Evolutionary conservation across 805 yeast species (phyloP).

Genomic region (Ogataea henricii): DNA sequence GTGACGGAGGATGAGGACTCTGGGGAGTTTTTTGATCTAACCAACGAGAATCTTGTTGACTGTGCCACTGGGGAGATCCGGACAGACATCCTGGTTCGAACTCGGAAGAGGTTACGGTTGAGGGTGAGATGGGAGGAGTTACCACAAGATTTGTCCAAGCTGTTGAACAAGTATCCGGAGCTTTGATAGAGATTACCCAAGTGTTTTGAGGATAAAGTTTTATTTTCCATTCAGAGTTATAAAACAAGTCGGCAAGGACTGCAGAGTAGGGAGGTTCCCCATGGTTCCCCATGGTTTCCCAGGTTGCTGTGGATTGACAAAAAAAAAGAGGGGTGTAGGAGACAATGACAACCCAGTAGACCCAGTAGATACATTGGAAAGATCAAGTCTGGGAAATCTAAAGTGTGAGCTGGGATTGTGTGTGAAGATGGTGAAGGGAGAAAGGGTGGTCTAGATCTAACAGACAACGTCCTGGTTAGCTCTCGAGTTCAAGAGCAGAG

Average conservation of each 20-base stretch:
- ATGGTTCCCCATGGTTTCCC: too few relatives aligned
- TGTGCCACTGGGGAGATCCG: slow-evolving; percentile 21
- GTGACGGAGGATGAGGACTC: slow-evolving; percentile 3
- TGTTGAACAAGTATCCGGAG: slow-evolving; percentile 17
- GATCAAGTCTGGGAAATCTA: not conserved
- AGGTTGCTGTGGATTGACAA: too few relatives aligned
- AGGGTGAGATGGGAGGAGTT: slow-evolving; percentile 33
- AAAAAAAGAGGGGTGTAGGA: not conserved
- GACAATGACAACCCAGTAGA: not conserved
- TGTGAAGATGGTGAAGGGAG: not conserved
- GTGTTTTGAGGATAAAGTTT: not conserved
- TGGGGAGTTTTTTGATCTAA: slow-evolving; percentile 12
- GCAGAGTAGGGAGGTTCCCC: too few relatives aligned
- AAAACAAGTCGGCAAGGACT: too few relatives aligned
- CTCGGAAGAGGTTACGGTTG: slow-evolving; percentile 17
- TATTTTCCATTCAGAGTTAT: slow-evolving; percentile 1
- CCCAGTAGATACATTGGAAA: not conserved
- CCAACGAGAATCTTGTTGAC: slow-evolving; percentile 25
- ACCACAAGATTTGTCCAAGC: slow-evolving; percentile 37
- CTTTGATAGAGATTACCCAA: slow-evolving; percentile 9
- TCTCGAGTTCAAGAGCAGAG: slow-evolving; percentile 95
- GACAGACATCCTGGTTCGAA: slow-evolving; percentile 8
- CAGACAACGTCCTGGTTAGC: slow-evolving; percentile 91
- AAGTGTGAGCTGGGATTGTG: not conserved
- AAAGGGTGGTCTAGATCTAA: slow-evolving; percentile 39